phyloP scores from a whole-genome alignment of 2,329 filamentous ascomycete genomes.

The Sarocladium brachiariae region DNA sequence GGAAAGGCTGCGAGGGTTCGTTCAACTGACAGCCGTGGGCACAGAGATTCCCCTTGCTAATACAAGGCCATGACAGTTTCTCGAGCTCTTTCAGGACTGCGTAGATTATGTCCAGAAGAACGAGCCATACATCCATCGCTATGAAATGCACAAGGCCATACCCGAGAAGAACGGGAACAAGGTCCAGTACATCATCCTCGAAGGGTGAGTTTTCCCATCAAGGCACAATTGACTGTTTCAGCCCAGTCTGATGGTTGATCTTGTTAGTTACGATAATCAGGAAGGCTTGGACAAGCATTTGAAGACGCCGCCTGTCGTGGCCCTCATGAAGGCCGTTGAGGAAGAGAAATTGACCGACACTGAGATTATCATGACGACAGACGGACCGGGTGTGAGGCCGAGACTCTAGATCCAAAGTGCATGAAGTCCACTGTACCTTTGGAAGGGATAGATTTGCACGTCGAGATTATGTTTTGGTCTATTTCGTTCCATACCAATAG shows the following conservation, averaged over 20 bases:
- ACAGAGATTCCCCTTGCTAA: no score
- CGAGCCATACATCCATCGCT: constrained; percentile 20
- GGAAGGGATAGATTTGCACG: no score
- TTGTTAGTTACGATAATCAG: constrained; percentile 17
- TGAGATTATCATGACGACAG: constrained; percentile 16
- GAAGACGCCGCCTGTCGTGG: constrained; percentile 15
- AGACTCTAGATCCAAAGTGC: no score
- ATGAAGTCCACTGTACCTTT: no score
- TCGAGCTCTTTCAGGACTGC: constrained; percentile 18
- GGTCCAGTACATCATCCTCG: constrained; percentile 19
- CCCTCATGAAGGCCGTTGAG: constrained; percentile 16
- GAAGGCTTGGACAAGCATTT: constrained; percentile 18
- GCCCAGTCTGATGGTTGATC: no score
- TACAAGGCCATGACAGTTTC: no score
- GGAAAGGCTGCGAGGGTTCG: constrained; percentile 18
- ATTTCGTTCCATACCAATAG: no score
- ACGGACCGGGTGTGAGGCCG: constrained; percentile 13
- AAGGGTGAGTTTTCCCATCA: constrained; percentile 16
- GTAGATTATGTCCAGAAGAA: constrained; percentile 17
- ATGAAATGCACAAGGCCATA: constrained; percentile 19
- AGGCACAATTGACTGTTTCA: no score
- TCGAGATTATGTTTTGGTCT: no score
- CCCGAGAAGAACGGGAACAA: constrained; percentile 17
- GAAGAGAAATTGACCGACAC: constrained; percentile 15
- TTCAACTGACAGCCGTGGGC: no score